Conservation (phyloP, 2,329 filamentous ascomycete genomes). For the Sordariomycetes sp. region DNA sequence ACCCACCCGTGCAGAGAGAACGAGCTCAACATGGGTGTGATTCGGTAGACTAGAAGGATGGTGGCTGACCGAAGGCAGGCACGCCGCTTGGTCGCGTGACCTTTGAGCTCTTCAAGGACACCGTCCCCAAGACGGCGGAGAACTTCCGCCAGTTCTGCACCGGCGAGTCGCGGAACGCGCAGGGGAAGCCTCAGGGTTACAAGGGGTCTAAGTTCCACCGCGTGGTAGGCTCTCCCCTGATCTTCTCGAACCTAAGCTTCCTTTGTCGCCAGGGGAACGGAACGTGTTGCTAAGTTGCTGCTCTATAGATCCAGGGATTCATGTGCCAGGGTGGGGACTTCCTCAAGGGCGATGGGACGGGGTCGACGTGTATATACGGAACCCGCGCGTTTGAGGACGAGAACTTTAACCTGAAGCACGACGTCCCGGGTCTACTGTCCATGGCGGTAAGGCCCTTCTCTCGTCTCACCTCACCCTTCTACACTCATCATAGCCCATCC, state of each 20-base stretch:
- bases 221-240: conserved; percentile 41
- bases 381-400: conserved; percentile 78
- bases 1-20: not conserved
- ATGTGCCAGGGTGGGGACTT: conserved; percentile 98
- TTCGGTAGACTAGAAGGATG: not conserved
- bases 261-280: not conserved
- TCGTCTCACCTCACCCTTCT: conserved; percentile 2
- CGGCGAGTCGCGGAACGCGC: conserved; percentile 70
- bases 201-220: conserved; percentile 92
- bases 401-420: conserved; percentile 73
- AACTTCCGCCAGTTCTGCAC: conserved; percentile 98
- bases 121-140: conserved; percentile 78
- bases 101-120: conserved; percentile 79
- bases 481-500: too few species aligned
- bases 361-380: conserved; percentile 79
- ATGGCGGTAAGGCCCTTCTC: conserved; percentile 78
- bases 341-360: conserved; percentile 82
- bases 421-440: conserved; percentile 65
- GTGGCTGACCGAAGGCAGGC: conserved; percentile 33
- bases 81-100: conserved; percentile 78
- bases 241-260: not conserved
- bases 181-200: conserved; percentile 77
- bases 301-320: conserved; percentile 70
- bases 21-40: not conserved
- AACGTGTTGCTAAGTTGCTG: not conserved